Percentiles rank a stretch among this genome's conserved stretches.
phyloP scores from a whole-genome alignment of 306 rosid genomes.

The Glycine latifolia region DNA sequence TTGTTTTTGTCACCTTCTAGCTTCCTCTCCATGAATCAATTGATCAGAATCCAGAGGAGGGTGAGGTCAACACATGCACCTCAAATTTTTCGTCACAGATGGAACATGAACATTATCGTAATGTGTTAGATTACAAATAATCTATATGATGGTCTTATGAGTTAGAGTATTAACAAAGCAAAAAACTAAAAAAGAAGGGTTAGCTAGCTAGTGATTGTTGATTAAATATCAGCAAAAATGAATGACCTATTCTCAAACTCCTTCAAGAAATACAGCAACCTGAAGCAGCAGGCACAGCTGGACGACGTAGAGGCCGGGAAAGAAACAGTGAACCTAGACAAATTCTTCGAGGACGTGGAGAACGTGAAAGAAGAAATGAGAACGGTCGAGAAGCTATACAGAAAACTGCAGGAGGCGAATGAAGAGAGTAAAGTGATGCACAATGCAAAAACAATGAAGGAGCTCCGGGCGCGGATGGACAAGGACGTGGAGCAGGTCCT shows the following conservation, averaged over 20 bases:
- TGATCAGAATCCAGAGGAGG: constrained; percentile 46
- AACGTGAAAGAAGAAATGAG: constrained; percentile 81
- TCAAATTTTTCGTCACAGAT: constrained; percentile 39
- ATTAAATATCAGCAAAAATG: constrained; percentile 65
- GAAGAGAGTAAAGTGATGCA: constrained; percentile 77
- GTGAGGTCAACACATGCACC: constrained; percentile 36
- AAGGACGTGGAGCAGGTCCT: constrained; percentile 70
- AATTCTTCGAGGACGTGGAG: constrained; percentile 87
- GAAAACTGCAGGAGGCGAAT: constrained; percentile 67
- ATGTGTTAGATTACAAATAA: not conserved
- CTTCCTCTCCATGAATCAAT: constrained; percentile 15
- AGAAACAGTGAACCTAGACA: constrained; percentile 72
- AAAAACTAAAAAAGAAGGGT: not conserved
- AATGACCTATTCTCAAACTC: constrained; percentile 82
- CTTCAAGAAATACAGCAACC: constrained; percentile 71
- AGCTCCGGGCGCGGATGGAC: constrained; percentile 74
- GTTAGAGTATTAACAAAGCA: not conserved
- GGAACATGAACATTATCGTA: not conserved
- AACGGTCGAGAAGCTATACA: constrained; percentile 66
- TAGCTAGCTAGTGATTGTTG: not conserved
- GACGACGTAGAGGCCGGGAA: constrained; percentile 75
- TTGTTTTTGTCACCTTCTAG: constrained; percentile 55
- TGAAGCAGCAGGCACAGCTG: constrained; percentile 60
- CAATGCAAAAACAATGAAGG: constrained; percentile 62
- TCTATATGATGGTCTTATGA: too few species aligned